Base-by-base conservation (phyloP, 139 green algal species). In the Tetradesmus obliquus region DNA sequence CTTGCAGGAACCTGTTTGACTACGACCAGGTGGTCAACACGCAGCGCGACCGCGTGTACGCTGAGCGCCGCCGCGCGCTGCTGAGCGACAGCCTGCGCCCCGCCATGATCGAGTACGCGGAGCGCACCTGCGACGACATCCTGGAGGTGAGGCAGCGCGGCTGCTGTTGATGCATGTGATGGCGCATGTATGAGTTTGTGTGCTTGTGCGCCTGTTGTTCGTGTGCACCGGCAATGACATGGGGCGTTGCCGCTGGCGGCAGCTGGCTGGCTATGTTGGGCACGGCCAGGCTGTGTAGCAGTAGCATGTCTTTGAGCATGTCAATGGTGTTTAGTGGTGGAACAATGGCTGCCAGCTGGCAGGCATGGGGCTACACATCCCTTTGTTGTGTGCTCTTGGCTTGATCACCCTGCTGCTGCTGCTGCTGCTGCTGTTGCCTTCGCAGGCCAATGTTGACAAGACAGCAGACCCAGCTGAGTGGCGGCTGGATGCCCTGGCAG, bases 11-110 rank as follows among this genome's bases (percentile, higher is more conserved):
- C 88, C 91, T 99, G 82, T 99, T 99, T 87, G 98, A 99, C 88
- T 99, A 99, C 91, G 98, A 99, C 93, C 94, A 99, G 93, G 98
- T 99, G 90, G 94, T 99, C 20, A 99, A 99, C 97, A 99, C 96
- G 9, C 98, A 99, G 96, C 95, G 98, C 69, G 97, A 99, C 89
- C 97, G 97, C 89, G 94, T 99, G 22, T 99, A 99, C 92, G 89
- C 93, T 1, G 97, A 99, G 92, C 95, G 98, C 17, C 91, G 97
- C 7, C 91, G 94, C 3, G 97, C 97, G 6, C 96, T 99, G 82
- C 92, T 97, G 87, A 92, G 96, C 8, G 60, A 91, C 8, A 91
- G 96, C 84, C 94, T 99, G 57, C 90, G 90, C 4, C 80, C 91
- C 15, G 88, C 97, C 58, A 98, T 99, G 97, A 12, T 97, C 2